phyloP scores from a whole-genome alignment of 306 rosid genomes.

The Cucumis melo region DNA sequence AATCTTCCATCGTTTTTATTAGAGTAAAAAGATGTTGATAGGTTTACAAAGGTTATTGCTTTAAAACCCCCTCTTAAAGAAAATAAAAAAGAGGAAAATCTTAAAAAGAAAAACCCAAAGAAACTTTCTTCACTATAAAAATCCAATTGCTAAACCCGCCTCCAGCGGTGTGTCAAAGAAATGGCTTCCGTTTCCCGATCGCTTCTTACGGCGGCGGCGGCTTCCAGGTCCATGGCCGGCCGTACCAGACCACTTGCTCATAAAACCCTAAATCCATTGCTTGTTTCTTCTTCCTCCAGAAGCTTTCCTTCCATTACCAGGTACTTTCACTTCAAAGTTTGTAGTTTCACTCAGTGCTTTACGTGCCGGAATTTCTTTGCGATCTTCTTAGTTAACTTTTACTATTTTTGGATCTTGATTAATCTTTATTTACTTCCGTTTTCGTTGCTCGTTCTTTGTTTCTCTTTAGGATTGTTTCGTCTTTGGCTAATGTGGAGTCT shows the following conservation, averaged over 20 bases:
- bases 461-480: slow-evolving; percentile 38
- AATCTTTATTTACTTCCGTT: not conserved
- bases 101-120: not conserved
- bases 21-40: too few relatives aligned
- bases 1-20: too few relatives aligned
- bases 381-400: not conserved
- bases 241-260: slow-evolving; percentile 31
- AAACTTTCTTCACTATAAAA: not conserved
- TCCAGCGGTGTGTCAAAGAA: not conserved
- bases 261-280: slow-evolving; percentile 16
- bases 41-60: too few relatives aligned
- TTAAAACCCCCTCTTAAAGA: too few relatives aligned
- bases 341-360: not conserved
- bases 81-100: too few relatives aligned
- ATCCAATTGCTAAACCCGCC: not conserved
- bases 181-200: slow-evolving; percentile 39
- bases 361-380: not conserved
- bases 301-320: slow-evolving; percentile 36
- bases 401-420: not conserved
- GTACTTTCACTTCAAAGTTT: slow-evolving; percentile 15
- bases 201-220: slow-evolving; percentile 34
- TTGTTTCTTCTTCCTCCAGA: slow-evolving; percentile 29
- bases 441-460: not conserved
- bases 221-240: slow-evolving; percentile 34
- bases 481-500: slow-evolving; percentile 53